Base-by-base conservation (phyloP, 495 filamentous ascomycete genomes). In the Parachaetomium inaequale region DNA sequence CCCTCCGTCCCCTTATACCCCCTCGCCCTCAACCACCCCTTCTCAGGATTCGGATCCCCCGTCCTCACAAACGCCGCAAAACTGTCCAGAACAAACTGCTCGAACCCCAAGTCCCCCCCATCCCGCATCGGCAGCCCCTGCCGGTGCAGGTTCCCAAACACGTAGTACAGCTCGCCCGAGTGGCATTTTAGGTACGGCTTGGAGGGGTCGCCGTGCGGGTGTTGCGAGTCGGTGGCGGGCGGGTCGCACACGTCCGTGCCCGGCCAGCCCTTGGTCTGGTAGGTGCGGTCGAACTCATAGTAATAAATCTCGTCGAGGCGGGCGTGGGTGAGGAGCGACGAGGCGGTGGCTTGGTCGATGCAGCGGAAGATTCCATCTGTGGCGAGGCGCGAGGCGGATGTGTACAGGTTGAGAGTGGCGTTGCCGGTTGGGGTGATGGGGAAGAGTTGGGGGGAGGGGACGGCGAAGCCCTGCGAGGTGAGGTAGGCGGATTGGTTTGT, bases 351-450 rank as follows among this genome's bases (percentile, higher is more conserved):
- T 42, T 82, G 75, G 70, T 73, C 74, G 23, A 78, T 64, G 65
- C 81, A 84, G n/a, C 79, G 73, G 71, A 83, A 82, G 34, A 77
- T 70, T 31, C 70, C 75, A 65, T 83, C 79, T 2, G 79, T 83
- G 19, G 79, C 72, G 21, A 81, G 70, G 14, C 76, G 74, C 3
- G 77, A 65, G 38, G 73, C 62, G 59, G 70, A 64, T 45, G 79
- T 79, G 72, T 77, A 83, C 25, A 83, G 64, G 46, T 74, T 72
- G 1, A 78, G 68, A 0, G 78, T 81, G 32, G 51, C 21, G 63
- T 82, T 82, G n/a, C 58, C 52, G 4, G 74, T 66, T 12, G 66
- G 36, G 4, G 64, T 56, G 17, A 76, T 28, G 7, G 79, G 73
- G 69, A 76, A 77, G n/a, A 78, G 75, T 8, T 57, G 26, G 4